Conservation (phyloP, 2,329 filamentous ascomycete genomes). For the Neurospora sp. region DNA sequence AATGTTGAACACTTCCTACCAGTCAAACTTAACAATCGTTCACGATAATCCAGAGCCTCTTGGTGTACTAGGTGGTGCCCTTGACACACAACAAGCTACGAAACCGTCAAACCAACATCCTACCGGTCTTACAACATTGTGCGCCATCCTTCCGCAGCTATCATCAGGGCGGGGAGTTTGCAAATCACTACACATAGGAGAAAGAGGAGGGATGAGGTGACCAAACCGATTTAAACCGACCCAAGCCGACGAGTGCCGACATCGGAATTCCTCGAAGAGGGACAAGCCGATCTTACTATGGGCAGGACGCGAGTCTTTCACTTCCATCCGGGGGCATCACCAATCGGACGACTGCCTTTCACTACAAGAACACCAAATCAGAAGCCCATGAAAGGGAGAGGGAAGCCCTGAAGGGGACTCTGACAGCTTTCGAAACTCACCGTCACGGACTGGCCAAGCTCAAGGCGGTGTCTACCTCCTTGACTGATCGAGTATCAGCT, state of each 20-base stretch:
- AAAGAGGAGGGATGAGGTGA: background rate
- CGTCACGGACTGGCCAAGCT: background rate
- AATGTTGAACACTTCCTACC: background rate
- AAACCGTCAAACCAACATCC: background rate
- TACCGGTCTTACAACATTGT: background rate
- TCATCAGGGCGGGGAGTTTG: background rate
- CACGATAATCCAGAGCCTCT: background rate
- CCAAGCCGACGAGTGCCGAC: background rate
- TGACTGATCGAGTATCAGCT: background rate
- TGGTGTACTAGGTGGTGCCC: background rate
- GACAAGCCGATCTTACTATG: background rate
- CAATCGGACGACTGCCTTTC: background rate
- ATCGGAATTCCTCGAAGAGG: background rate
- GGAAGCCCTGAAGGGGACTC: background rate
- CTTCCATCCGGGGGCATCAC: background rate
- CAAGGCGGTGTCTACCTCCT: background rate
- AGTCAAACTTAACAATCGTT: background rate
- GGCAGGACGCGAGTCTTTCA: background rate
- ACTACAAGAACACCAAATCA: background rate
- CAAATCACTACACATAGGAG: background rate
- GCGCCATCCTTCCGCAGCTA: background rate
- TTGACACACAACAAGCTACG: background rate
- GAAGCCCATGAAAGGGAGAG: background rate
- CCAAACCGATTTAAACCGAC: background rate
- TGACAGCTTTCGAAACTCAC: background rate